These are phyloP conservation scores for Phanerochaete carnosa DNA, from an alignment of 768 basidiomycete genomes.

Conservation along the genomic window DNA sequence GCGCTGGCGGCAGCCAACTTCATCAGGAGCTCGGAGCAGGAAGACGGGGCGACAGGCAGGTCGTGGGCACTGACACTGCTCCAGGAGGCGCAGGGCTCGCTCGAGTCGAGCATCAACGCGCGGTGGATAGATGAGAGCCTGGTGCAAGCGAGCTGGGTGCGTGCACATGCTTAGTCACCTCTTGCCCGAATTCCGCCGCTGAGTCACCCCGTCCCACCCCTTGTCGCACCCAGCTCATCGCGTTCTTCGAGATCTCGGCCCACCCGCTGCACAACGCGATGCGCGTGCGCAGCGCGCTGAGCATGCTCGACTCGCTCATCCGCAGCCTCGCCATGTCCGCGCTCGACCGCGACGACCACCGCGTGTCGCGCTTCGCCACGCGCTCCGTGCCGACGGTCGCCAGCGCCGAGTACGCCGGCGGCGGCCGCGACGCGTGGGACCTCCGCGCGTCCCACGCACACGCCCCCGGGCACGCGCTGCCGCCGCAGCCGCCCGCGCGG, in stretches of 20 bases:
- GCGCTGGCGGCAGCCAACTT: slow-evolving; percentile 65
- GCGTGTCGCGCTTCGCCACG: slow-evolving; percentile 44
- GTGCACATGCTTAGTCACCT: slow-evolving; percentile 16
- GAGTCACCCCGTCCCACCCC: slow-evolving; percentile 3
- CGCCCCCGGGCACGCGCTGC: slow-evolving; percentile 5
- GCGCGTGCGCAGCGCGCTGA: slow-evolving; percentile 54
- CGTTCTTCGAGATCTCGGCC: slow-evolving; percentile 69
- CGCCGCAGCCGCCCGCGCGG: background rate
- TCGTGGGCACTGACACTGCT: slow-evolving; percentile 56
- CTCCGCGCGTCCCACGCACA: slow-evolving; percentile 1
- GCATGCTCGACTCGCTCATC: slow-evolving; percentile 66
- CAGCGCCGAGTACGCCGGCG: slow-evolving; percentile 1
- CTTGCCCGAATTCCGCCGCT: background rate
- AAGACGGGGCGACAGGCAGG: slow-evolving; percentile 46
- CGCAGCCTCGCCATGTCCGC: slow-evolving; percentile 55
- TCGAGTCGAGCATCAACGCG: slow-evolving; percentile 69
- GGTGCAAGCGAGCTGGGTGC: slow-evolving; percentile 75
- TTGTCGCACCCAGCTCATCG: slow-evolving; percentile 56
- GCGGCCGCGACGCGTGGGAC: slow-evolving; percentile 3
- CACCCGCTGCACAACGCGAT: slow-evolving; percentile 57
- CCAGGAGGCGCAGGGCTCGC: slow-evolving; percentile 64
- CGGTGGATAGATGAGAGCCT: slow-evolving; percentile 73
- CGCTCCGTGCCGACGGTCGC: slow-evolving; percentile 47
- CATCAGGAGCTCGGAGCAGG: slow-evolving; percentile 66
- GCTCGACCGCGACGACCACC: slow-evolving; percentile 57